Base-by-base conservation (phyloP, 257 asterid genomes). In the Anisodus acutangulus region DNA sequence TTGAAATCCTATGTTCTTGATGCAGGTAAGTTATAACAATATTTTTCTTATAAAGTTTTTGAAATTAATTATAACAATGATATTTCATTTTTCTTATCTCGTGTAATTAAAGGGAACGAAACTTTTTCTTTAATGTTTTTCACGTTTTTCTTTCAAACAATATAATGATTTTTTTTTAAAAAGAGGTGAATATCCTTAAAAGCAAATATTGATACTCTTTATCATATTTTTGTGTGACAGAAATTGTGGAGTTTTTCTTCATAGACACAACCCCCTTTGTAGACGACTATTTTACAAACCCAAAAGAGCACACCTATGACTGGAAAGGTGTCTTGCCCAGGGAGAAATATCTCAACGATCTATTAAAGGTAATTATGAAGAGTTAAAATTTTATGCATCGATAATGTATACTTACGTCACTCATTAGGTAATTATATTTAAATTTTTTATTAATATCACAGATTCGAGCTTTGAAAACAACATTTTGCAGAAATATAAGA, bases 221-320 rank as follows among this genome's bases (percentile, higher is more conserved):
- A 31, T 12, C 67, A 13, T 26, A n/a, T 31, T 31, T 8, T 57
- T 79, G 54, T 43, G 83, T 13, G 45, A 11, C 79, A 93, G 98
- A 91, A 45, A 64, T 88, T 53, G 91, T 80, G 59, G 96, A 94
- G 39, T 91, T 94, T 35, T 70, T 92, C 82, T 93, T 94, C 64
- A 72, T 94, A 4, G 98, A 94, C 71, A 93, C 98, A 9, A 93
- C 90, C 15, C 98, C 97, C 0, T 94, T 94, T 35, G 90, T 84
- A 13, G 76, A 85, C n/a, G 79, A 87, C 39, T 92, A 94, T 88
- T 92, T 94, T 26, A 83, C 63, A 15, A 83, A 90, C 51, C 89
- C 95, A 17, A 82, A 85, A 89, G 88, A 92, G 6, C 85, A 87
- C 71, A 79, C 8, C 8, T 93, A 91, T 86, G 95, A 94, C 53